phyloP scores from a whole-genome alignment of 306 rosid species.

The Hippophae rhamnoides region DNA sequence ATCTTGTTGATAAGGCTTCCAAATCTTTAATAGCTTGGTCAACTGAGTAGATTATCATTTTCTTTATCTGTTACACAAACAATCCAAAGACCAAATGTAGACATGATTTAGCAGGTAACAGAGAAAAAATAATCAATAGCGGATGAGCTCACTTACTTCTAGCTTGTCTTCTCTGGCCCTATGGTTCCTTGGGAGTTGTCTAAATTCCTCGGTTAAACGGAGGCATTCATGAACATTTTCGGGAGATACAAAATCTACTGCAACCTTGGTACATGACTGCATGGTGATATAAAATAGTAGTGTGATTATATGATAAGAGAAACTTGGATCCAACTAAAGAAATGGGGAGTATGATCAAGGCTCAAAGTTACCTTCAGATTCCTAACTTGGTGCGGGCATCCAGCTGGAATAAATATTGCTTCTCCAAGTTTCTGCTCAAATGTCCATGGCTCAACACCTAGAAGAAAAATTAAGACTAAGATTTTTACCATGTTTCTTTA shows the following conservation, averaged over 20 bases:
- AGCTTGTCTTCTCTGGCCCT: constrained; percentile 79
- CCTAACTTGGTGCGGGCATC: constrained; percentile 90
- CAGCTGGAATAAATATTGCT: constrained; percentile 85
- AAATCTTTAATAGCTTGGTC: constrained; percentile 49
- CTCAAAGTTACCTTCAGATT: constrained; percentile 50
- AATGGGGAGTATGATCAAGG: neutral
- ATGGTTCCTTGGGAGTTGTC: constrained; percentile 67
- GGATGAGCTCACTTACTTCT: constrained; percentile 32
- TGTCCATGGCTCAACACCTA: constrained; percentile 77
- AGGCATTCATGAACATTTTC: constrained; percentile 69
- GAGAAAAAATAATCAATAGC: too few relatives aligned
- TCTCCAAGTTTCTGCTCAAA: constrained; percentile 71
- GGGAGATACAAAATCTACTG: constrained; percentile 74
- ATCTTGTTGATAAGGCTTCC: constrained; percentile 15
- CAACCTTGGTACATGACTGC: constrained; percentile 84
- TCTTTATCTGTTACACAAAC: constrained; percentile 56
- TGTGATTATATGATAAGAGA: neutral
- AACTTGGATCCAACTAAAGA: neutral
- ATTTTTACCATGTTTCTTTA: too few relatives aligned
- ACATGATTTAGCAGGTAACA: neutral
- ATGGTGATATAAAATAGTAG: constrained; percentile 4
- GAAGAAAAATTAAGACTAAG: neutral
- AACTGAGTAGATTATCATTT: constrained; percentile 61
- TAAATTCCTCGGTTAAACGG: constrained; percentile 59
- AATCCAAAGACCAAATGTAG: neutral